phyloP scores from a whole-genome alignment of 2,329 filamentous ascomycete species.

The Nannizziopsis barbatae region DNA sequence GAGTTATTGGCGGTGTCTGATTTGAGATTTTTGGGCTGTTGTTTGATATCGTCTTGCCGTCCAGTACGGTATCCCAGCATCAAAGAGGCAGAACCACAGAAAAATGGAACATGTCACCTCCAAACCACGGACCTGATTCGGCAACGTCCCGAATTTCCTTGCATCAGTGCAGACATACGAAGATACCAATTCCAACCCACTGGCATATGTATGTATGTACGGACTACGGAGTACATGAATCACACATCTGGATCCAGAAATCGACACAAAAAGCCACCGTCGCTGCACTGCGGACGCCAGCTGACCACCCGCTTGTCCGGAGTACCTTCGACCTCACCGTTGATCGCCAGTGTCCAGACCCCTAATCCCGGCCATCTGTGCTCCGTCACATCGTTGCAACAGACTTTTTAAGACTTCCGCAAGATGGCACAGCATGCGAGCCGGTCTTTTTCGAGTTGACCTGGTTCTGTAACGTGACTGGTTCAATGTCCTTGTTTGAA shows the following conservation, averaged over 20 bases:
- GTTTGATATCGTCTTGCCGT: no score
- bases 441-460: neutral
- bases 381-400: slow-evolving; percentile 7
- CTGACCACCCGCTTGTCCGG: neutral
- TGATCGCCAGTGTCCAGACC: slow-evolving; percentile 10
- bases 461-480: slow-evolving; percentile 5
- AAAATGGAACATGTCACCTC: no score
- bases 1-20: no score
- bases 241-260: slow-evolving; percentile 2
- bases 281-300: neutral
- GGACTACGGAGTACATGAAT: slow-evolving; percentile 6
- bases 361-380: slow-evolving; percentile 8
- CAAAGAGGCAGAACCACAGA: no score
- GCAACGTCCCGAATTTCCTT: neutral
- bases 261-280: slow-evolving; percentile 4
- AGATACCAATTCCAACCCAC: neutral
- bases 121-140: neutral
- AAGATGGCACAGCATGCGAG: slow-evolving; percentile 8
- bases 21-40: no score
- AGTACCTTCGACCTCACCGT: neutral
- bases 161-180: neutral
- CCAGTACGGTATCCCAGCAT: no score
- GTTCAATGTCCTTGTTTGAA: neutral
- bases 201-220: neutral
- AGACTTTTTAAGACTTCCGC: slow-evolving; percentile 2